Evolutionary conservation across 441 rosid genomes (phyloP), one percentile per base, ranked within the genome.

Genomic region (Dalechampia spathulata): DNA sequence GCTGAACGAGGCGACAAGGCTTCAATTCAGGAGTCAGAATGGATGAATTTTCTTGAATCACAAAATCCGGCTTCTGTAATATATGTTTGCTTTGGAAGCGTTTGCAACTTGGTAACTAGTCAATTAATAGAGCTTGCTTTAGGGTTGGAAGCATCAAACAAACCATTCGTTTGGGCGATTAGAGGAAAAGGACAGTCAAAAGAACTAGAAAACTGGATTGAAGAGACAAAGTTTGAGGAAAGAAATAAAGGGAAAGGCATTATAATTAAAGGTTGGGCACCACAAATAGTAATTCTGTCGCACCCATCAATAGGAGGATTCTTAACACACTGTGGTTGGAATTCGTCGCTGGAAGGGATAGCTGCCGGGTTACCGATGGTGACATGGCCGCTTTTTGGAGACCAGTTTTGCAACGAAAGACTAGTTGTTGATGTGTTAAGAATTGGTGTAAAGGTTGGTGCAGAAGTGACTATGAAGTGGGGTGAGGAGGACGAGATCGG

Each of bases 251-350:
- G 57, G 5, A 71, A 63, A 49, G 69, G 79, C 7, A 41, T 75
- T 6, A 2, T 77, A 39, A 52, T 71, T 7, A 21, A 67, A 12
- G 79, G 75, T 1, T 75, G 81, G 86, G 75, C 75, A 11, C 82
- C 82, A 0, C 78, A 75, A 55, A 50, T 73, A 7, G 55, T 50
- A 0, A 73, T 80, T 17, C 36, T 75, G 14, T 69, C 81, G 1
- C 79, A 73, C 23, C 34, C 66, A 6, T 57, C 81, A 9, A 34
- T 71, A 1, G 75, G 78, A 17, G 78, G 74, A 12, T 71, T 80
- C 56, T 40, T 80, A 28, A 77, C 81, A 1, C 83, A 73, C 8
- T 76, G 85, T 23, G 85, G 74, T 1, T 68, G 78, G 72, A 77
- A 75, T 39, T 80, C 77, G 3, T 34, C 49, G 0, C 32, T 69